phyloP scores from a whole-genome alignment of 2,329 filamentous ascomycete species.

The Penicillium sp. region DNA sequence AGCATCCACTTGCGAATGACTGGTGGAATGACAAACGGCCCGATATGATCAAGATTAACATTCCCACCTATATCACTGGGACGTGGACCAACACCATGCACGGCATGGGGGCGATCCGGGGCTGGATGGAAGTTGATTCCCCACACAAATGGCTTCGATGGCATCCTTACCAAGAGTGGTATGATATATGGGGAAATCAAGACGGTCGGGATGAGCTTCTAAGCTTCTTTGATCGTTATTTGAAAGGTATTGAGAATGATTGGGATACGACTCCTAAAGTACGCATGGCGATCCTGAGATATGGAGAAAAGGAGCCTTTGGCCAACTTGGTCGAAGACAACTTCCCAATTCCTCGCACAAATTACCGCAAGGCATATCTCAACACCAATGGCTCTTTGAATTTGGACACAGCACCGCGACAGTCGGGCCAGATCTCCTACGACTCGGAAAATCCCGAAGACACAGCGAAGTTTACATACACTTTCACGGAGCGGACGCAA shows the following conservation, averaged over 20 bases:
- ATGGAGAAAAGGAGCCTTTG: conserved; percentile 30
- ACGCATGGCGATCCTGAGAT: conserved; percentile 44
- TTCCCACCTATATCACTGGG: conserved; percentile 38
- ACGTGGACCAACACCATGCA: conserved; percentile 38
- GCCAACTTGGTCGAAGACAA: conserved; percentile 36
- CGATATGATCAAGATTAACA: conserved; percentile 37
- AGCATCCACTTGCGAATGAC: conserved; percentile 33
- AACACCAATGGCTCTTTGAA: conserved; percentile 13
- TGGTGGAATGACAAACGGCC: conserved; percentile 44
- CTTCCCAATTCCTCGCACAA: conserved; percentile 37
- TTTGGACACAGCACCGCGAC: conserved; percentile 1
- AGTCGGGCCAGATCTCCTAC: conserved; percentile 28
- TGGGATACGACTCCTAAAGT: conserved; percentile 52
- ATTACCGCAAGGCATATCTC: conserved; percentile 37
- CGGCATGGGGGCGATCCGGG: conserved; percentile 40
- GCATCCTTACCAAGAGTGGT: conserved; percentile 48
- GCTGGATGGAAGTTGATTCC: conserved; percentile 39
- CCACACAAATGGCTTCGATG: conserved; percentile 49
- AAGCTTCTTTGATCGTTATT: conserved; percentile 50
- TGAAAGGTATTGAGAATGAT: conserved; percentile 46
- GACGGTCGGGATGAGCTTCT: conserved; percentile 41
- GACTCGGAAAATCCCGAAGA: conserved; percentile 29
- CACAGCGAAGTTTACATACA: conserved; percentile 40
- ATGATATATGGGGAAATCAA: conserved; percentile 42
- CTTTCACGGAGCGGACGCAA: conserved; percentile 40